A percentile compares a stretch with the other conserved stretches of the same genome.
phyloP scores from a whole-genome alignment of 2,329 filamentous ascomycete genomes.

The Cordyceps militaris region DNA sequence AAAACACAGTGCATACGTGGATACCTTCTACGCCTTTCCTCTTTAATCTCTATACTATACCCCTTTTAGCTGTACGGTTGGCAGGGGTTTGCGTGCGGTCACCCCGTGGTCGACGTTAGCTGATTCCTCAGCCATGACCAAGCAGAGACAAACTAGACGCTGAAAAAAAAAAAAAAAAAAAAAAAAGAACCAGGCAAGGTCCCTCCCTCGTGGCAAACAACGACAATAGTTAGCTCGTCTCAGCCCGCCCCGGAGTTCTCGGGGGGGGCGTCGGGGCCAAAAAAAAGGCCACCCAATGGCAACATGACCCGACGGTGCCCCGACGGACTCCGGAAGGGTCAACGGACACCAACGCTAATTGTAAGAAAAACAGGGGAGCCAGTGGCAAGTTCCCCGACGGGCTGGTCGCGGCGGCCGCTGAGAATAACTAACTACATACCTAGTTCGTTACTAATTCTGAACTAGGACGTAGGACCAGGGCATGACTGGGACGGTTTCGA shows the following conservation, averaged over 20 bases:
- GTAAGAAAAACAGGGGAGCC: background rate
- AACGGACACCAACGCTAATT: background rate
- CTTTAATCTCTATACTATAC: too few relatives aligned
- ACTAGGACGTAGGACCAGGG: too few relatives aligned
- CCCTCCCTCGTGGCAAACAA: background rate
- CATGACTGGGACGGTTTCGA: too few relatives aligned
- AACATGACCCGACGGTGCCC: background rate
- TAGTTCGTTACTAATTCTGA: too few relatives aligned
- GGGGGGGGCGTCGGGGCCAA: too few relatives aligned
- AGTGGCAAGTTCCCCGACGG: background rate
- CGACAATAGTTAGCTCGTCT: background rate
- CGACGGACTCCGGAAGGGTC: background rate
- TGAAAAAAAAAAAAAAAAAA: background rate
- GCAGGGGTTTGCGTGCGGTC: too few relatives aligned
- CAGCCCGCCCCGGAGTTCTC: background rate
- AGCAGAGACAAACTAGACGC: background rate
- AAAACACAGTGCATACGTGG: too few relatives aligned
- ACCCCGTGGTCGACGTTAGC: too few relatives aligned
- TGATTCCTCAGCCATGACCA: conserved; percentile 1
- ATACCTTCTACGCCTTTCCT: too few relatives aligned
- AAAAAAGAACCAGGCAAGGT: background rate
- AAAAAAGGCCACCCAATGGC: too few relatives aligned
- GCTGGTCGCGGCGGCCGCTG: background rate
- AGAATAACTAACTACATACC: too few relatives aligned
- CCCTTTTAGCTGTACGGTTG: too few relatives aligned